These are phyloP conservation scores for Blastocystis sp. DNA, from an alignment of 352 stramenopile species.

Conservation along the genomic window DNA sequence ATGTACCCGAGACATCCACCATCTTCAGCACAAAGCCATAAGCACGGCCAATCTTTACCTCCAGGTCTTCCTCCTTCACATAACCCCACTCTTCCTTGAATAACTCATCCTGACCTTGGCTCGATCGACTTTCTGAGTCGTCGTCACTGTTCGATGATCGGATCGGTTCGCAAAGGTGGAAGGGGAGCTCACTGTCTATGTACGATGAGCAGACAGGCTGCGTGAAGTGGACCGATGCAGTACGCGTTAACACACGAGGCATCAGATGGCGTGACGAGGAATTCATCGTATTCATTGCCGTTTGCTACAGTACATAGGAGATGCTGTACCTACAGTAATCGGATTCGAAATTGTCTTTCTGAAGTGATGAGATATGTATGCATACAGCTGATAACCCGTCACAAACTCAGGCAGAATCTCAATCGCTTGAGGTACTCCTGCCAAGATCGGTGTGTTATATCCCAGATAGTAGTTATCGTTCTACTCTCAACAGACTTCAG, in stretches of 20 bases:
- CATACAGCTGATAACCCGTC: conserved; percentile 15
- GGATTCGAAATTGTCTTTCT: conserved; percentile 32
- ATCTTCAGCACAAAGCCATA: conserved; percentile 74
- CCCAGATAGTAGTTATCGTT: conserved; percentile 40
- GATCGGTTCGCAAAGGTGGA: background rate
- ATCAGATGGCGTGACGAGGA: background rate
- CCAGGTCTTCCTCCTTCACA: conserved; percentile 41
- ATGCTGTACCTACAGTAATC: background rate
- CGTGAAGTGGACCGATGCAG: background rate
- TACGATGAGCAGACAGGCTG: conserved; percentile 4
- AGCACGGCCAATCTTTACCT: background rate
- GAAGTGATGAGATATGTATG: conserved; percentile 33
- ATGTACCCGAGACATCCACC: conserved; percentile 74
- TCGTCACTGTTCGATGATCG: background rate
- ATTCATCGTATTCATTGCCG: conserved; percentile 38
- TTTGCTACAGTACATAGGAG: background rate
- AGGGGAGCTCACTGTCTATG: background rate
- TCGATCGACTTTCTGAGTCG: background rate
- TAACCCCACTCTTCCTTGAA: background rate
- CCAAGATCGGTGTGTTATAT: conserved; percentile 11
- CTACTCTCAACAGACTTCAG: background rate
- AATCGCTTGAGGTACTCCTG: conserved; percentile 18
- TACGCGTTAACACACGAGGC: background rate
- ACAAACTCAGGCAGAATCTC: conserved; percentile 28
- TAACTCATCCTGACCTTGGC: background rate